phyloP scores from a whole-genome alignment of 1,284 basidiomycete species.

The Apiotrichum laibachii region DNA sequence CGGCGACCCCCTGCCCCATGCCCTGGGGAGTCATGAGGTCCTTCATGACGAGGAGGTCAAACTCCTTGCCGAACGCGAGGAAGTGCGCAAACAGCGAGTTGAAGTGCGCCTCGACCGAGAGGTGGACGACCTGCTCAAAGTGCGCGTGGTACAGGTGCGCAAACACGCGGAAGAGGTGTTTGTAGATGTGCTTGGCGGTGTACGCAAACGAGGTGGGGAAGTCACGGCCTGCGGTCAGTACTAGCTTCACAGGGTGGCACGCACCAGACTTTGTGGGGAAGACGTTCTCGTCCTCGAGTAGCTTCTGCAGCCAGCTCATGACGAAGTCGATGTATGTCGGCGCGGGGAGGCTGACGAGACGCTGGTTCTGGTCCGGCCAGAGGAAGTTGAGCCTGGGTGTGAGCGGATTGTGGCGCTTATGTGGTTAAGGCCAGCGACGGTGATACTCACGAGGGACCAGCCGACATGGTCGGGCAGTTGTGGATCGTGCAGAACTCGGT shows the following conservation, averaged over 20 bases:
- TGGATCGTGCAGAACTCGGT: constrained; percentile 91
- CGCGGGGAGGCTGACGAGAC: constrained; percentile 87
- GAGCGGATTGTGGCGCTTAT: neutral
- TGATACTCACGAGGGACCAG: constrained; percentile 70
- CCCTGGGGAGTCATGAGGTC: constrained; percentile 58
- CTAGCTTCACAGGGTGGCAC: constrained; percentile 18
- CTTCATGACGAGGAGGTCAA: constrained; percentile 85
- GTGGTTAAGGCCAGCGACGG: neutral
- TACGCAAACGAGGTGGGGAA: constrained; percentile 86
- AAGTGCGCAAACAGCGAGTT: constrained; percentile 98
- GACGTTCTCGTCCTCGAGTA: constrained; percentile 84
- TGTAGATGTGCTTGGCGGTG: constrained; percentile 94
- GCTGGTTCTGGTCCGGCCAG: constrained; percentile 95
- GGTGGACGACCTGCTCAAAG: constrained; percentile 83
- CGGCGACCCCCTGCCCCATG: constrained; percentile 60
- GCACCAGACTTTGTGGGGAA: constrained; percentile 94
- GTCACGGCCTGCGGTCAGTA: constrained; percentile 64
- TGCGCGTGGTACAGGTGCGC: constrained; percentile 97
- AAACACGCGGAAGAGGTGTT: constrained; percentile 93
- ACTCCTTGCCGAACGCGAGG: constrained; percentile 77
- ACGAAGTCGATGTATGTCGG: constrained; percentile 99
- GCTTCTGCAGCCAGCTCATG: constrained; percentile 96
- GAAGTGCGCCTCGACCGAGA: constrained; percentile 93
- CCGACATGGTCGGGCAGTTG: constrained; percentile 89
- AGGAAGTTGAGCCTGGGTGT: constrained; percentile 80